Percentiles rank a stretch among this genome's conserved stretches.
Evolutionary conservation across 23 red algal genomes (phyloP).

Genomic region (Gracilaria gracilis): DNA sequence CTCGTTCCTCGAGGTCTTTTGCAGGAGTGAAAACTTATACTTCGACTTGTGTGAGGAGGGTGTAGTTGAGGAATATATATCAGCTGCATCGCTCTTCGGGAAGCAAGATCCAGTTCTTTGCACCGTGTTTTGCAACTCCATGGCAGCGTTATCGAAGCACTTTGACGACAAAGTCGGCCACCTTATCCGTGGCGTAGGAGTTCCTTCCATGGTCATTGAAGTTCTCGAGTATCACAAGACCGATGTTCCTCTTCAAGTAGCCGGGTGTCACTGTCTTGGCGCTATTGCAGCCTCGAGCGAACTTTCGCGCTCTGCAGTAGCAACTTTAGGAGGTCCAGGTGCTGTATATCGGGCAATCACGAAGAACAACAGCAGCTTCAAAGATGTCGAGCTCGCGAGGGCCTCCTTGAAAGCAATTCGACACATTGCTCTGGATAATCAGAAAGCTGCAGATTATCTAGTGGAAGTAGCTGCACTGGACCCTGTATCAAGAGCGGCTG

Average conservation of each 20-base stretch:
- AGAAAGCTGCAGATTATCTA: constrained; percentile 57
- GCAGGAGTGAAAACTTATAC: constrained; percentile 37
- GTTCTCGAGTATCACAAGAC: constrained; percentile 45
- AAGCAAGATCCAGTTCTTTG: constrained; percentile 42
- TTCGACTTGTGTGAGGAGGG: constrained; percentile 68
- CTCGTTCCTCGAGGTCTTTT: constrained; percentile 15
- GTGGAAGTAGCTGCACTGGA: constrained; percentile 47
- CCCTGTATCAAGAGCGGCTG: constrained; percentile 63
- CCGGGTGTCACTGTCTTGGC: constrained; percentile 35
- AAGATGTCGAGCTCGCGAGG: constrained; percentile 59
- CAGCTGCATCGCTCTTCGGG: constrained; percentile 32
- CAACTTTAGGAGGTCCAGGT: constrained; percentile 55
- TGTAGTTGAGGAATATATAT: constrained; percentile 62
- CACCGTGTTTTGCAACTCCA: constrained; percentile 54
- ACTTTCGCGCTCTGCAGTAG: constrained; percentile 67
- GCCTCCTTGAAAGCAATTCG: constrained; percentile 50
- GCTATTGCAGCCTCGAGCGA: constrained; percentile 61
- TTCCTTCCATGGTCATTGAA: constrained; percentile 57
- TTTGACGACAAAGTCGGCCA: constrained; percentile 69
- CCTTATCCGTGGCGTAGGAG: constrained; percentile 44
- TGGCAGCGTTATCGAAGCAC: constrained; percentile 36
- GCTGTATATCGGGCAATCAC: constrained; percentile 63
- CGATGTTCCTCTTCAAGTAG: constrained; percentile 42
- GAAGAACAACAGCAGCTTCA: constrained; percentile 62
- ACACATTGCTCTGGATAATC: constrained; percentile 66